These are phyloP conservation scores for Coemansia sp. DNA, from an alignment of 192 early-diverging fungal genomes.

Conservation along the genomic window DNA sequence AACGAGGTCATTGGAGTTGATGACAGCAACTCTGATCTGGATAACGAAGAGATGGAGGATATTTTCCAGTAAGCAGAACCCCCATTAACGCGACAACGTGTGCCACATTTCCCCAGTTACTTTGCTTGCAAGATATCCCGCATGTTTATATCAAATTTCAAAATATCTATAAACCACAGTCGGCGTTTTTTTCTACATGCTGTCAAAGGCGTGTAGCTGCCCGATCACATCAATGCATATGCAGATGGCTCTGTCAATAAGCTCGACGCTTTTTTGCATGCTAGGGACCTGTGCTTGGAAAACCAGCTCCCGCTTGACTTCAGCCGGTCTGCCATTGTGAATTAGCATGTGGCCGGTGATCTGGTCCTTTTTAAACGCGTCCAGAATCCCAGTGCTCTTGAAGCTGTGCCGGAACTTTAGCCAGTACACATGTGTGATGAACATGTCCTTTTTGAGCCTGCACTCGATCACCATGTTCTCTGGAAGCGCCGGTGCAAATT, in stretches of 20 bases:
- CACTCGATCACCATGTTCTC: conserved; percentile 48
- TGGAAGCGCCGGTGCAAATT: conserved; percentile 46
- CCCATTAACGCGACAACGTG: no score
- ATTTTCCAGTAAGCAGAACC: conserved; percentile 50
- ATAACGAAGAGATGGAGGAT: conserved; percentile 51
- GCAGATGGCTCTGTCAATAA: conserved; percentile 23
- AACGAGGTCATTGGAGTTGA: conserved; percentile 35
- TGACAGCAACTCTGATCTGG: conserved; percentile 38
- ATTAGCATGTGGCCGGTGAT: conserved; percentile 42
- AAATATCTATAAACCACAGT: no score
- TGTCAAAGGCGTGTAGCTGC: conserved; percentile 43
- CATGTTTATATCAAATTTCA: no score
- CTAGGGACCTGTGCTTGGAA: conserved; percentile 23
- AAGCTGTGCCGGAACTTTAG: conserved; percentile 30
- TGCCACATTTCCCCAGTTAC: no score
- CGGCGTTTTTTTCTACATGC: conserved; percentile 7
- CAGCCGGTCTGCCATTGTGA: conserved; percentile 35
- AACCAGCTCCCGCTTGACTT: conserved; percentile 34
- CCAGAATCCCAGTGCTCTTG: conserved; percentile 36
- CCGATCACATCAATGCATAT: conserved; percentile 38
- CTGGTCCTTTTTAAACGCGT: conserved; percentile 41
- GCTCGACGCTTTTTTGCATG: conserved; percentile 7
- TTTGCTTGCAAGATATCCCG: no score
- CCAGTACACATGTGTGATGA: conserved; percentile 36
- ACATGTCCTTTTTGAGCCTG: conserved; percentile 10